A percentile compares a stretch with the other conserved stretches of the same genome.
These are phyloP conservation scores for Phaffia australis DNA, from an alignment of 768 basidiomycete genomes.

Conservation along the genomic window DNA sequence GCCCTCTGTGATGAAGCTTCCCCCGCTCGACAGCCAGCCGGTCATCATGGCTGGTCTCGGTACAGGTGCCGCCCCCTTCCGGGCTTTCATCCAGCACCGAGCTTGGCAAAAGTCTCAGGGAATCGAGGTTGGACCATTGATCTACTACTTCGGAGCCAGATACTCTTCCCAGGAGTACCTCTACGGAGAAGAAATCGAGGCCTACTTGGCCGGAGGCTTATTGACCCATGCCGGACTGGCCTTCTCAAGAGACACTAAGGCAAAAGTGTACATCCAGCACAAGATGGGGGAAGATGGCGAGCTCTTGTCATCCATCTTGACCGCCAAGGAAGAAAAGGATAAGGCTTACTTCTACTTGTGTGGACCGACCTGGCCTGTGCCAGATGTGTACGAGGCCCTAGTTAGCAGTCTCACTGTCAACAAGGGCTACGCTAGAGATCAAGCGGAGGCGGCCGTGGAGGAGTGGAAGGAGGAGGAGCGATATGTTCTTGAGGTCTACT, in stretches of 20 bases:
- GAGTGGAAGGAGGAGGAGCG: constrained; percentile 89
- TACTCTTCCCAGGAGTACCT: constrained; percentile 92
- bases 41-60: constrained; percentile 98
- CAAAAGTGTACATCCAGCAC: constrained; percentile 97
- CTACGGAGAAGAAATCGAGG: constrained; percentile 79
- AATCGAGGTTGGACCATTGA: constrained; percentile 72
- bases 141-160: constrained; percentile 98
- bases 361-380: constrained; percentile 99
- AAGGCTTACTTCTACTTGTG: constrained; percentile 75
- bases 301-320: constrained; percentile 59
- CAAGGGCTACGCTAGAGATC: constrained; percentile 51
- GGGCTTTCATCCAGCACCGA: constrained; percentile 94
- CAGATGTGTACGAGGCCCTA: constrained; percentile 89
- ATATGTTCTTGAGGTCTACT: constrained; percentile 79
- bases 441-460: constrained; percentile 74
- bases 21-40: constrained; percentile 70
- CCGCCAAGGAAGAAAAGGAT: constrained; percentile 41
- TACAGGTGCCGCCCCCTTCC: constrained; percentile 97
- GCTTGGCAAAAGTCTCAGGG: constrained; percentile 68
- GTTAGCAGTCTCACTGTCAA: constrained; percentile 66
- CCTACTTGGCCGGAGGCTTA: constrained; percentile 70
- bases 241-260: constrained; percentile 84
- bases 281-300: constrained; percentile 88
- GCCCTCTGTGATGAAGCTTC: constrained; percentile 98
- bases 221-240: constrained; percentile 87